phyloP scores from a whole-genome alignment of 2,329 filamentous ascomycete genomes.

The Cercospora zeae-maydis region DNA sequence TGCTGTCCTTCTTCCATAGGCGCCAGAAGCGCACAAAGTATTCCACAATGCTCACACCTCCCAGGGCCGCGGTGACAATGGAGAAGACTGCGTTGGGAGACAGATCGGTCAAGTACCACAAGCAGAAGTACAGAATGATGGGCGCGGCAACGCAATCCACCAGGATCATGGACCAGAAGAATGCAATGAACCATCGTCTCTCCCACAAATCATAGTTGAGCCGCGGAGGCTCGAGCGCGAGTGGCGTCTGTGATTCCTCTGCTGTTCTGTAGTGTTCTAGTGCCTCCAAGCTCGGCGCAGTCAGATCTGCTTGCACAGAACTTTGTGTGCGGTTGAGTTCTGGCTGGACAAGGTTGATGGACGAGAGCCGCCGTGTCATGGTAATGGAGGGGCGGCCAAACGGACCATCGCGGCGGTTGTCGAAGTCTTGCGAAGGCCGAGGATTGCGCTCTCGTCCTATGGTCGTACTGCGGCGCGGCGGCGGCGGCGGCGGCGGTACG shows the following conservation, averaged over 20 bases:
- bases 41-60: conserved; percentile 53
- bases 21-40: conserved; percentile 50
- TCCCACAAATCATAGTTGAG: conserved; percentile 55
- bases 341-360: conserved; percentile 1
- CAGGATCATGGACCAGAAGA: conserved; percentile 59
- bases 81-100: conserved; percentile 52
- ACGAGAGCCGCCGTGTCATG: conserved; percentile 32
- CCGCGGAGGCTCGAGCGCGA: conserved; percentile 45
- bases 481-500: background rate
- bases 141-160: conserved; percentile 58
- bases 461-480: conserved; percentile 16
- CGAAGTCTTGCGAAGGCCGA: conserved; percentile 31
- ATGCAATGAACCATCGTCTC: conserved; percentile 53
- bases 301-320: conserved; percentile 8
- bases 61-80: conserved; percentile 53
- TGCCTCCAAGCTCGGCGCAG: conserved; percentile 16
- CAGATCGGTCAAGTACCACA: conserved; percentile 56
- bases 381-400: conserved; percentile 34
- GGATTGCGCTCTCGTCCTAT: conserved; percentile 19
- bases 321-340: background rate
- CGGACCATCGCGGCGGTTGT: conserved; percentile 33
- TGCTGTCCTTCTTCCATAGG: conserved; percentile 51
- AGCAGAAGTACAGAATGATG: conserved; percentile 57
- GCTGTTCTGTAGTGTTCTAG: conserved; percentile 11
- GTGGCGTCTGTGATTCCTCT: conserved; percentile 21